A percentile compares a stretch with the other conserved stretches of the same genome.
These are phyloP conservation scores for Neostapfia colusana DNA, from an alignment of 176 grass and related monocot genomes.

Conservation along the genomic window DNA sequence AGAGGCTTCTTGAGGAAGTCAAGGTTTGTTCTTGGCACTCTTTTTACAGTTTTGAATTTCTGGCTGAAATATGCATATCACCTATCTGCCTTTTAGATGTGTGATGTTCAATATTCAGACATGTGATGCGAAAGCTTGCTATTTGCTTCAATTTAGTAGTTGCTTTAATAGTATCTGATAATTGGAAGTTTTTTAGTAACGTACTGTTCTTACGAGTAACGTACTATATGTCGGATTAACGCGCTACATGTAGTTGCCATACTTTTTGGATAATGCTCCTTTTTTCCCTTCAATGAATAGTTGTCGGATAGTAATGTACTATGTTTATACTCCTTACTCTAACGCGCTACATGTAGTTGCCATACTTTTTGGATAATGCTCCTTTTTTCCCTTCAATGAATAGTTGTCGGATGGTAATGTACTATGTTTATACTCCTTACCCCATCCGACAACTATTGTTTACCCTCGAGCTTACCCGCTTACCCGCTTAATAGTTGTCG, in stretches of 20 bases:
- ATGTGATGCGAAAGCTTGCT: background rate
- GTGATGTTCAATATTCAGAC: background rate
- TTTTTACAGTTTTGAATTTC: conserved; percentile 30
- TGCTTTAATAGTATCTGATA: background rate
- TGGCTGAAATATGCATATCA: background rate
- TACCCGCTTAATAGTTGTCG: too few species aligned
- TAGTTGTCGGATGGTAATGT: background rate
- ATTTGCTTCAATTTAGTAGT: conserved; percentile 1
- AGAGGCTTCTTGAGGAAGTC: conserved; percentile 89
- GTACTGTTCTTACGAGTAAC: background rate
- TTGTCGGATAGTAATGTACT: too few species aligned
- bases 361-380: background rate
- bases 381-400: background rate
- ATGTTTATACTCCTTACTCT: background rate
- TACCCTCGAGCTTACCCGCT: too few species aligned
- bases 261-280: background rate
- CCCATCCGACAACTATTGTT: too few species aligned
- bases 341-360: too few species aligned
- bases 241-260: background rate
- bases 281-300: too few species aligned
- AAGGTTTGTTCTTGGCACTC: conserved; percentile 53
- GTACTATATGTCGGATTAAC: background rate
- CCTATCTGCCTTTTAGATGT: background rate
- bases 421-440: too few species aligned
- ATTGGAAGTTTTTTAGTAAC: background rate